Conservation (phyloP, 176 grass and related monocot genomes). For the bread wheat (Triticum aestivum) region IWGSC_CS_RefSeq_v2.1 NC_057808.1:258177865-258178364, state of each 20-base stretch:
- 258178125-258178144: neutral
- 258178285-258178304: neutral
- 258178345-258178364: conserved; percentile 64
- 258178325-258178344: conserved; percentile 42
- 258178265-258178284: conserved; percentile 65
- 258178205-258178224: conserved; percentile 85
- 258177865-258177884: conserved; percentile 54
- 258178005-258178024: conserved; percentile 59
- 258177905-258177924: conserved; percentile 75
- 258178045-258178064: conserved; percentile 60
- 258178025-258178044: conserved; percentile 57
- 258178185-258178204: conserved; percentile 72
- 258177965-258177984: conserved; percentile 66
- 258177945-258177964: conserved; percentile 63
- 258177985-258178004: conserved; percentile 76
- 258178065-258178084: conserved; percentile 57
- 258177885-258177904: conserved; percentile 49
- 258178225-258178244: conserved; percentile 51
- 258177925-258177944: conserved; percentile 58
- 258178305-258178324: conserved; percentile 64
- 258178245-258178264: conserved; percentile 74
- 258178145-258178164: neutral
- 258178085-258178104: conserved; percentile 57
- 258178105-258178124: conserved; percentile 42
- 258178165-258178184: neutral